Evolutionary conservation across 2,329 filamentous ascomycete genomes (phyloP).

Genomic region (Dactylonectria estremocensis): DNA sequence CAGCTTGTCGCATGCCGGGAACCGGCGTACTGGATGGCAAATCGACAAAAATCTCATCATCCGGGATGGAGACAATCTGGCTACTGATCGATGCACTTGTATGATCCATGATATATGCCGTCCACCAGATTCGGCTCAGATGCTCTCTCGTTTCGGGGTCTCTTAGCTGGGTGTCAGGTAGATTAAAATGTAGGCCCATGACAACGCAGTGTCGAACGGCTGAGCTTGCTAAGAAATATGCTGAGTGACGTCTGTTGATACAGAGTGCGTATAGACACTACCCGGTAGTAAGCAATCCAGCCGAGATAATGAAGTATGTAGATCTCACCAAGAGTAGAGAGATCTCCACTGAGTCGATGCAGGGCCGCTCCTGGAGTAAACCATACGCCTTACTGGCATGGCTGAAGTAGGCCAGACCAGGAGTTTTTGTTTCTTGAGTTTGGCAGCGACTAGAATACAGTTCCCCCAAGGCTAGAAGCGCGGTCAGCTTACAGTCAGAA

Average conservation of each 20-base stretch:
- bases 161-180: background rate
- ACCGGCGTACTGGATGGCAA: background rate
- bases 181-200: slow-evolving; percentile 5
- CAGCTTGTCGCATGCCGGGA: background rate
- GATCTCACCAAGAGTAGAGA: background rate
- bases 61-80: background rate
- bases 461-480: slow-evolving; percentile 10
- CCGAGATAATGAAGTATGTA: no score
- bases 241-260: background rate
- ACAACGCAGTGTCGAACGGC: background rate
- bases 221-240: background rate
- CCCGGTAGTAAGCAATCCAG: no score
- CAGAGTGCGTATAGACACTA: slow-evolving; percentile 1
- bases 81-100: slow-evolving; percentile 13
- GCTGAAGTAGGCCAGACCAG: slow-evolving; percentile 13
- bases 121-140: background rate
- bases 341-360: slow-evolving; percentile 1
- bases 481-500: background rate
- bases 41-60: slow-evolving; percentile 21
- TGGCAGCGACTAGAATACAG: slow-evolving; percentile 1
- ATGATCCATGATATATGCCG: slow-evolving; percentile 4
- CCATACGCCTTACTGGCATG: background rate
- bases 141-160: slow-evolving; percentile 7
- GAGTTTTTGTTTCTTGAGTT: background rate
- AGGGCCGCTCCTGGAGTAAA: background rate